Percentiles rank a stretch among this genome's conserved stretches.
Evolutionary conservation across 2,329 filamentous ascomycete genomes (phyloP).

Genomic region (Falciphora oryzae): DNA sequence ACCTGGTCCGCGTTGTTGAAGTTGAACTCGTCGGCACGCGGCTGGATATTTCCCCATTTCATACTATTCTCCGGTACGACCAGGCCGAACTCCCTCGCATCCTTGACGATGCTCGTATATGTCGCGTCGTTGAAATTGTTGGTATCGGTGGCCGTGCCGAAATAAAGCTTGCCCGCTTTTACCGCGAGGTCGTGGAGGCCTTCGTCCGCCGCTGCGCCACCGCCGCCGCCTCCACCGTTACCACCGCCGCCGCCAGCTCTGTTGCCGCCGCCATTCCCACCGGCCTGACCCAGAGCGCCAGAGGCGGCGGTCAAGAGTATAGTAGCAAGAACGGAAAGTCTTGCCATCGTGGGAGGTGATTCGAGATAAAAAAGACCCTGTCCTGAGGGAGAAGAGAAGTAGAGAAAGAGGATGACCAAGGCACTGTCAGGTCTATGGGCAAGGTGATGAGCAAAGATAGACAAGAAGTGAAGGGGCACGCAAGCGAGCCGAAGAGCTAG

Average conservation of each 20-base stretch:
- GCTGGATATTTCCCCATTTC: slow-evolving; percentile 52
- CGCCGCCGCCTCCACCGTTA: background rate
- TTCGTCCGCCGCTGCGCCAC: slow-evolving; percentile 3
- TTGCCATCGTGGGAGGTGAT: background rate
- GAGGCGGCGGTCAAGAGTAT: background rate
- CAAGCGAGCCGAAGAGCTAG: background rate
- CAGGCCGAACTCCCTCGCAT: slow-evolving; percentile 49
- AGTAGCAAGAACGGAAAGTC: background rate
- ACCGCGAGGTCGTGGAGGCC: slow-evolving; percentile 40
- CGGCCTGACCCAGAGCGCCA: background rate
- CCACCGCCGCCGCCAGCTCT: background rate
- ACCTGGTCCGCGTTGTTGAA: slow-evolving; percentile 43
- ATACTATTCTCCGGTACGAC: slow-evolving; percentile 51
- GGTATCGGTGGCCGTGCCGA: slow-evolving; percentile 52
- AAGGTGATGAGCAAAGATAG: background rate
- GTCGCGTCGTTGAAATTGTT: slow-evolving; percentile 42
- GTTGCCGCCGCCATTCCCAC: background rate
- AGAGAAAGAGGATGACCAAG: background rate
- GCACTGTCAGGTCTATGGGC: background rate
- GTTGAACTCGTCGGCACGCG: slow-evolving; percentile 43
- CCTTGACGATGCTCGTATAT: slow-evolving; percentile 42
- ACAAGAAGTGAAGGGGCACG: background rate
- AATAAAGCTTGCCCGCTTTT: slow-evolving; percentile 44
- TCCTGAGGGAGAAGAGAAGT: background rate
- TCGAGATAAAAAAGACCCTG: background rate